Conservation (phyloP, 306 rosid species). For the Vicia faba region DNA sequence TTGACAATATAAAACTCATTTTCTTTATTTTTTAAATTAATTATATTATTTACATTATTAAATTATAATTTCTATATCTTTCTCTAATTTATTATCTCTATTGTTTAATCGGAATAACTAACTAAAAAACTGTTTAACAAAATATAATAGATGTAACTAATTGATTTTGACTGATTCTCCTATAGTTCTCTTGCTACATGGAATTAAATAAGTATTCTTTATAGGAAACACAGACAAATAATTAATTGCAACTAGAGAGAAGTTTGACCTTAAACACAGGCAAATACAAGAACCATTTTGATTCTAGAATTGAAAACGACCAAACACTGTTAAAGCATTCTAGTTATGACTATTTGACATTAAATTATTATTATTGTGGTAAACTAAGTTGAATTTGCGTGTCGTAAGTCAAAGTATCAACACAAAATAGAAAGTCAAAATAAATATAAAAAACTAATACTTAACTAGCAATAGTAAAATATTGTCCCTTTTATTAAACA, state of each 20-base stretch:
- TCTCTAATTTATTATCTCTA: too few species aligned
- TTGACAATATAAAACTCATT: too few species aligned
- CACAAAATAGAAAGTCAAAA: slow-evolving; percentile 39
- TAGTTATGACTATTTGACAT: slow-evolving; percentile 20
- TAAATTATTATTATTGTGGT: slow-evolving; percentile 12
- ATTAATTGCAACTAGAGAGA: background rate
- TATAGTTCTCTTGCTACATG: too few species aligned
- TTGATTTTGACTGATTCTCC: too few species aligned
- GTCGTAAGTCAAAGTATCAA: slow-evolving; percentile 40
- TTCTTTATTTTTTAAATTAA: too few species aligned
- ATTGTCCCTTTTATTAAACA: background rate
- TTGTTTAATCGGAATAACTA: too few species aligned
- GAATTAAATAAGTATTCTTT: too few species aligned
- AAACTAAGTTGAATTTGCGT: slow-evolving; percentile 10
- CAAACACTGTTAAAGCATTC: slow-evolving; percentile 24
- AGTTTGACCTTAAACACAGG: background rate
- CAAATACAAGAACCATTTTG: slow-evolving; percentile 2
- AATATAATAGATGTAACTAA: too few species aligned
- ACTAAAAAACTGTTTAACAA: too few species aligned
- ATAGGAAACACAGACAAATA: too few species aligned
- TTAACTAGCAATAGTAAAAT: background rate
- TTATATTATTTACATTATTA: too few species aligned
- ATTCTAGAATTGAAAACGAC: slow-evolving; percentile 22
- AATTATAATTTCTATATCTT: too few species aligned
- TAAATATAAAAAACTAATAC: background rate